These are phyloP conservation scores for Paramecium primaurelia DNA, from an alignment of 73 alveolate genomes.

Conservation along the genomic window DNA sequence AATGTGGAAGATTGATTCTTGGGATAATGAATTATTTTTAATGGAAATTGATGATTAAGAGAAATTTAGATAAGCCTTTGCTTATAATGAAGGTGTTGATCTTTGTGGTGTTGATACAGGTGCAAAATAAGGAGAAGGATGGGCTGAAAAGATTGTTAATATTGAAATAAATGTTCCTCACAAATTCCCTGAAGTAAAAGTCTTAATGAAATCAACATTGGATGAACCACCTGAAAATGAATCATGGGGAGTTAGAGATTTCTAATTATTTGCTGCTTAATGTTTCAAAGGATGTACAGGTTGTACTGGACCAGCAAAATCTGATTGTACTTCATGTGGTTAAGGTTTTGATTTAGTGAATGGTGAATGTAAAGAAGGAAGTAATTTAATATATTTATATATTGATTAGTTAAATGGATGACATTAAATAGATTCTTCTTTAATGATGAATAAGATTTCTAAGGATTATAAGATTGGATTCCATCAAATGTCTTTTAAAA, in stretches of 20 bases:
- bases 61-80: background rate
- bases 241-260: constrained; percentile 52
- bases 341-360: background rate
- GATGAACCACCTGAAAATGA: constrained; percentile 44
- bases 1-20: constrained; percentile 42
- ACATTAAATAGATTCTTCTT: background rate
- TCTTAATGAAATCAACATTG: constrained; percentile 27
- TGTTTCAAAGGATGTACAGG: constrained; percentile 31
- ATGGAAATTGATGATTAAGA: background rate
- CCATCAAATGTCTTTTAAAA: background rate
- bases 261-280: constrained; percentile 15
- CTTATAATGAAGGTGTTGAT: constrained; percentile 27
- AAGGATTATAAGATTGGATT: background rate
- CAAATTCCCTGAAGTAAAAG: constrained; percentile 25
- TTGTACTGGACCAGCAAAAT: constrained; percentile 45
- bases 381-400: background rate
- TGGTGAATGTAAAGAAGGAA: constrained; percentile 45
- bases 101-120: constrained; percentile 39
- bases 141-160: constrained; percentile 31
- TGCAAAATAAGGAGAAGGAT: constrained; percentile 9
- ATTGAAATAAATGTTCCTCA: constrained; percentile 28
- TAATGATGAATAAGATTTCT: constrained; percentile 22
- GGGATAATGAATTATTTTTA: constrained; percentile 37
- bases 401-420: background rate
- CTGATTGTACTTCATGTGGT: constrained; percentile 34